phyloP scores from a whole-genome alignment of 805 yeast genomes.

The Phaffomyces thermotolerans region DNA sequence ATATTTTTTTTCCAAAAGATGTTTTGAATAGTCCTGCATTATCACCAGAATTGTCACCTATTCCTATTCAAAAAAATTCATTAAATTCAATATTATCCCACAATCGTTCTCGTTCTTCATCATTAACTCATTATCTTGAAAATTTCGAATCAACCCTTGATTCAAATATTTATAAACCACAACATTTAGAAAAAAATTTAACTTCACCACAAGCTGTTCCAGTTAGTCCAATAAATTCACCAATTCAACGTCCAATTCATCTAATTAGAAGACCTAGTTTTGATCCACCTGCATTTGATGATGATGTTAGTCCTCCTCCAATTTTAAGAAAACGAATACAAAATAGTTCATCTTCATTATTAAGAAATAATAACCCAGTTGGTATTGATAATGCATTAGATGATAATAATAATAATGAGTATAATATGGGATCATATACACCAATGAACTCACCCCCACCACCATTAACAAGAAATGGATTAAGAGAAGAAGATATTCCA shows the following conservation, averaged over 20 bases:
- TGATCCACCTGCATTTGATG: slow-evolving; percentile 61
- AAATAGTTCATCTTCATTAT: not conserved
- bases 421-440: not conserved
- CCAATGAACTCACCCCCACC: slow-evolving; percentile 7
- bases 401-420: not conserved
- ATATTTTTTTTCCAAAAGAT: slow-evolving; percentile 31
- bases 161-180: slow-evolving; percentile 52
- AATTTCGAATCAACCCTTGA: slow-evolving; percentile 28
- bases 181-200: slow-evolving; percentile 34
- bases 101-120: slow-evolving; percentile 27
- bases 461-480: not conserved
- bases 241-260: slow-evolving; percentile 47
- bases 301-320: slow-evolving; percentile 33
- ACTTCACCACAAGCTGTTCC: slow-evolving; percentile 65
- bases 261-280: slow-evolving; percentile 45
- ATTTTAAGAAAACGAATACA: slow-evolving; percentile 2
- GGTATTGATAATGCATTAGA: slow-evolving; percentile 3
- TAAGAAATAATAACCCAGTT: not conserved
- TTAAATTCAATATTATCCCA: slow-evolving; percentile 10
- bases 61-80: slow-evolving; percentile 28
- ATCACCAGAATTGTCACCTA: slow-evolving; percentile 44
- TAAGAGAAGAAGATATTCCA: slow-evolving; percentile 16
- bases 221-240: slow-evolving; percentile 40
- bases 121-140: slow-evolving; percentile 27
- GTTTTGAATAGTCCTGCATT: slow-evolving; percentile 6